phyloP scores from a whole-genome alignment of 768 basidiomycete genomes.

The Megacollybia marginata region DNA sequence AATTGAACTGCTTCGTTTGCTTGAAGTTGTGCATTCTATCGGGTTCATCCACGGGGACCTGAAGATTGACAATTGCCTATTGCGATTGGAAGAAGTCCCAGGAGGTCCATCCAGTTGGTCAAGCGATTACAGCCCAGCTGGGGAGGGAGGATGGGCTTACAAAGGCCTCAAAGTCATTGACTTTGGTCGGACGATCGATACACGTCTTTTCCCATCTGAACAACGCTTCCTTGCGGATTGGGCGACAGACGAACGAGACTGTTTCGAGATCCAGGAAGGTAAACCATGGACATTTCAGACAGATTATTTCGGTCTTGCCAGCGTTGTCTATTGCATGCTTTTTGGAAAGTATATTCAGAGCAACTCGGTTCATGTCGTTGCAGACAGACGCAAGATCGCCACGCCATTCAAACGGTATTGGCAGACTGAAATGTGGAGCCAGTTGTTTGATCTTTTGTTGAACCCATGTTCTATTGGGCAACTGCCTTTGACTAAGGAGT shows the following conservation, averaged over 20 bases:
- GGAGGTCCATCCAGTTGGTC: constrained; percentile 67
- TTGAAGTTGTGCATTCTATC: constrained; percentile 73
- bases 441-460: constrained; percentile 78
- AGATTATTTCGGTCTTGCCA: constrained; percentile 94
- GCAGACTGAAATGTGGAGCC: constrained; percentile 83
- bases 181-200: constrained; percentile 94
- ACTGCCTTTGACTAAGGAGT: constrained; percentile 68
- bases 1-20: constrained; percentile 75
- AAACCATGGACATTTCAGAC: constrained; percentile 91
- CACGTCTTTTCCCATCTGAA: constrained; percentile 64
- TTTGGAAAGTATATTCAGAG: constrained; percentile 94
- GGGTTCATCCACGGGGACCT: constrained; percentile 97
- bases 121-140: constrained; percentile 66
- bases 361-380: constrained; percentile 37
- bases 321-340: constrained; percentile 91
- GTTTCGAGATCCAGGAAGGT: constrained; percentile 80
- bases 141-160: constrained; percentile 75
- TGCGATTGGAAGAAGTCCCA: constrained; percentile 80
- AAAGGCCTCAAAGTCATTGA: constrained; percentile 94
- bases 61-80: constrained; percentile 98
- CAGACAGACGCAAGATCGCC: constrained; percentile 52
- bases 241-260: constrained; percentile 86
- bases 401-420: constrained; percentile 91
- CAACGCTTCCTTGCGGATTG: constrained; percentile 87
- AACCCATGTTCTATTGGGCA: constrained; percentile 64